Conservation (phyloP, 2,329 filamentous ascomycete genomes). For the Neonectria ditissima region DNA sequence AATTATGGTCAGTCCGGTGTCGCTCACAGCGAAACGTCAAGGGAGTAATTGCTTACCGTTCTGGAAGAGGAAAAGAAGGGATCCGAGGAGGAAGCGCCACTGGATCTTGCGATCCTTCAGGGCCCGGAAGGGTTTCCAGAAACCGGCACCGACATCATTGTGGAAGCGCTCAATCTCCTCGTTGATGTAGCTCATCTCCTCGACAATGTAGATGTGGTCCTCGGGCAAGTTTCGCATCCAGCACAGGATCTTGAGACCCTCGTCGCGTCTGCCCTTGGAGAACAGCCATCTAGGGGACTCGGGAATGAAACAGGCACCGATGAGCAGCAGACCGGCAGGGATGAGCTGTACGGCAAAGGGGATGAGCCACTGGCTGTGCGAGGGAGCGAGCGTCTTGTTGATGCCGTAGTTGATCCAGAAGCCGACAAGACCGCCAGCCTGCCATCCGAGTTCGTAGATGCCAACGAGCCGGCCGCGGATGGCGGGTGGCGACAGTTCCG, state of each 20-base stretch:
- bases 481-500: conserved; percentile 70
- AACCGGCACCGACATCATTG: conserved; percentile 73
- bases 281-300: conserved; percentile 80
- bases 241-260: conserved; percentile 69
- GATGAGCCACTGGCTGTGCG: conserved; percentile 70
- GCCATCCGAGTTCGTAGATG: conserved; percentile 75
- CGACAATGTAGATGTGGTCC: conserved; percentile 74
- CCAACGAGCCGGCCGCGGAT: conserved; percentile 74
- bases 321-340: conserved; percentile 71
- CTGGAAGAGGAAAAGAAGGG: conserved; percentile 82
- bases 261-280: conserved; percentile 68
- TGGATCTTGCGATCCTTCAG: conserved; percentile 68
- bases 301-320: conserved; percentile 69
- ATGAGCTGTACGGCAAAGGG: conserved; percentile 76
- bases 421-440: conserved; percentile 72
- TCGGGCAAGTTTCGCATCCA: conserved; percentile 71
- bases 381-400: conserved; percentile 59
- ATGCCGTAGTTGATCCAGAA: conserved; percentile 77
- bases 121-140: conserved; percentile 78
- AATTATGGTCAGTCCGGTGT: conserved; percentile 33
- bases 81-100: conserved; percentile 79
- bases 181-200: conserved; percentile 79
- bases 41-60: conserved; percentile 63
- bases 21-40: neutral
- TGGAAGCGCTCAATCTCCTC: conserved; percentile 75